Percentiles rank a stretch among this genome's conserved stretches.
Evolutionary conservation across 306 rosid genomes (phyloP).

Genomic region (Styphnolobium japonicum): DNA sequence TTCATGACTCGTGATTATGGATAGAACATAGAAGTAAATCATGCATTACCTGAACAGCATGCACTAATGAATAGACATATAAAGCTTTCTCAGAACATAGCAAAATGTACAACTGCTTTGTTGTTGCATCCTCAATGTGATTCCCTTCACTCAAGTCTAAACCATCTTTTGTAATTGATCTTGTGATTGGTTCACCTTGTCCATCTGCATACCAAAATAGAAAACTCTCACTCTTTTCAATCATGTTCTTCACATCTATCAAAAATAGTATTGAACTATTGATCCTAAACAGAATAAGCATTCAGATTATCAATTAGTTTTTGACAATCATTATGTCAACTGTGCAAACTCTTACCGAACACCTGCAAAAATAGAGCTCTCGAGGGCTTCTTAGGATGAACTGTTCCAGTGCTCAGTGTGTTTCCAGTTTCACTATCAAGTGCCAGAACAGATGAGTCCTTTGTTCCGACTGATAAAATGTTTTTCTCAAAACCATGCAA

Average conservation of each 20-base stretch:
- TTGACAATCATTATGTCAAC: constrained; percentile 1
- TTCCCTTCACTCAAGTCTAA: constrained; percentile 39
- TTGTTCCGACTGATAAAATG: constrained; percentile 60
- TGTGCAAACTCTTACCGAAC: constrained; percentile 54
- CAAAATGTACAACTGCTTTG: constrained; percentile 55
- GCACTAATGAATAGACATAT: constrained; percentile 72
- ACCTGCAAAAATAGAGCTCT: constrained; percentile 82
- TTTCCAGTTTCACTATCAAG: constrained; percentile 79
- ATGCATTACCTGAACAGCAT: constrained; percentile 68
- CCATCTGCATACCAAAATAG: constrained; percentile 46
- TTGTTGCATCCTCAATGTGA: constrained; percentile 37
- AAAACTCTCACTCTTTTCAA: background rate
- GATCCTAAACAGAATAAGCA: constrained; percentile 5
- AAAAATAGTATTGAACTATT: background rate
- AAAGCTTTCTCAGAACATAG: constrained; percentile 88
- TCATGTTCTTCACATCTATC: constrained; percentile 25
- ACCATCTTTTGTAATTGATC: constrained; percentile 36
- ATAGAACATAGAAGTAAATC: background rate
- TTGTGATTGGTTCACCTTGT: constrained; percentile 34
- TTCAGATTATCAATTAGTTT: background rate
- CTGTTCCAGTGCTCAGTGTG: constrained; percentile 40
- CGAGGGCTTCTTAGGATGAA: constrained; percentile 91
- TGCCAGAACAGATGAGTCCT: constrained; percentile 79
- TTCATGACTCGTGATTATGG: constrained; percentile 1
- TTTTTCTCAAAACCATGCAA: constrained; percentile 82